Percentiles rank a stretch among this genome's conserved stretches.
Evolutionary conservation across 306 rosid species (phyloP).

Genomic region (Cucurbita moschata): DNA sequence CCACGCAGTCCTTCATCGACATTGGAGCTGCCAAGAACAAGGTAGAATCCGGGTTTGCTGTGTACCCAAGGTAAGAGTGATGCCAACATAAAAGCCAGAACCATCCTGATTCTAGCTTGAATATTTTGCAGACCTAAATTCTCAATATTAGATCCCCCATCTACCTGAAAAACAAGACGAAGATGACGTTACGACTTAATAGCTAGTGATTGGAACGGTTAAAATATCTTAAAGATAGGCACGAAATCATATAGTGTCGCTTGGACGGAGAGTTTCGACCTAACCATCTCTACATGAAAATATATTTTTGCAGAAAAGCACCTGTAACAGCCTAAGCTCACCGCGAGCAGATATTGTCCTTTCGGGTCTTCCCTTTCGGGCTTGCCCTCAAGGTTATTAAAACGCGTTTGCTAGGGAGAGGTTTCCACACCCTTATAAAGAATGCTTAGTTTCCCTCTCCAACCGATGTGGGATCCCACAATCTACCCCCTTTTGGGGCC

Average conservation of each 20-base stretch:
- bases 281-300: background rate
- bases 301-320: background rate
- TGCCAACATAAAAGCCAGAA: slow-evolving; percentile 91
- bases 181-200: background rate
- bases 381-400: too few species aligned
- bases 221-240: background rate
- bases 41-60: slow-evolving; percentile 72
- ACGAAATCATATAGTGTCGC: background rate
- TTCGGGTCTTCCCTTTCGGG: too few species aligned
- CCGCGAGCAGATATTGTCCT: too few species aligned
- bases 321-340: too few species aligned
- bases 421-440: too few species aligned
- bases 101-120: slow-evolving; percentile 93
- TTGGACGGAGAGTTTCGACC: background rate
- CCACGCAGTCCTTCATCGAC: slow-evolving; percentile 92
- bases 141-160: slow-evolving; percentile 81
- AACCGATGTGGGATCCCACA: too few species aligned
- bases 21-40: slow-evolving; percentile 86
- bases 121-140: slow-evolving; percentile 86
- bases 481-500: too few species aligned
- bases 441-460: too few species aligned
- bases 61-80: slow-evolving; percentile 99
- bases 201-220: background rate
- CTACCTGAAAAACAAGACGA: slow-evolving; percentile 32
- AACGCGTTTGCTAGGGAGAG: too few species aligned